Evolutionary conservation across 1,284 basidiomycete species (phyloP).

Genomic region (Moesziomyces parantarcticus): DNA sequence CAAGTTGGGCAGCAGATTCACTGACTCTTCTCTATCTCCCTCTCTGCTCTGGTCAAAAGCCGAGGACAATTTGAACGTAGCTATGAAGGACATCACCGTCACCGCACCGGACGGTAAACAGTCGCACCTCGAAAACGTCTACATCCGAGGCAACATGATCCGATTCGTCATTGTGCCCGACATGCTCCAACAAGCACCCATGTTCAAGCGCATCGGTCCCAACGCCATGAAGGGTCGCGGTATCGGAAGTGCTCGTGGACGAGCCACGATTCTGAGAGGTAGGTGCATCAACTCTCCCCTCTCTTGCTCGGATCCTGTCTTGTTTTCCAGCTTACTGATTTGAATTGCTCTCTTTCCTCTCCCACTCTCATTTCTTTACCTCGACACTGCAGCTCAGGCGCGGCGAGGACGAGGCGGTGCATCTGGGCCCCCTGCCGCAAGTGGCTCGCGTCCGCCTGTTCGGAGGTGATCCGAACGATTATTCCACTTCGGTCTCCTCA

Average conservation of each 20-base stretch:
- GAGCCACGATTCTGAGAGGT: constrained; percentile 93
- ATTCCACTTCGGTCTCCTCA: not conserved
- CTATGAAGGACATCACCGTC: constrained; percentile 94
- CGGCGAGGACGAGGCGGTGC: constrained; percentile 46
- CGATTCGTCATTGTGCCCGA: constrained; percentile 97
- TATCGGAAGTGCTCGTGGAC: constrained; percentile 96
- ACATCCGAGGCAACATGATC: constrained; percentile 94
- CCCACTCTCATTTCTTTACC: not conserved
- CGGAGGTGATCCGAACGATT: constrained; percentile 15
- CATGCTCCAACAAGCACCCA: constrained; percentile 98
- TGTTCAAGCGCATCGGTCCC: constrained; percentile 98
- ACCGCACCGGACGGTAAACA: constrained; percentile 98
- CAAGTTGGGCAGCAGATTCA: not conserved
- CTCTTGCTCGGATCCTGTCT: not conserved
- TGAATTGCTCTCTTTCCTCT: not conserved
- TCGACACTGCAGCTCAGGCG: constrained; percentile 37
- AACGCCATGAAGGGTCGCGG: constrained; percentile 98
- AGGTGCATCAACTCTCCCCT: constrained; percentile 8
- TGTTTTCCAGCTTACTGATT: not conserved
- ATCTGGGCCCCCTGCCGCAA: constrained; percentile 9
- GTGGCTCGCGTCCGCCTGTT: constrained; percentile 25
- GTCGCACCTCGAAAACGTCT: constrained; percentile 98
- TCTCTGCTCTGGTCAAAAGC: constrained; percentile 73
- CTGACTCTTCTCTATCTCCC: not conserved
- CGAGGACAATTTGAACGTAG: constrained; percentile 98